Conservation (phyloP, 495 filamentous ascomycete genomes). For the Podospora sp. region DNA sequence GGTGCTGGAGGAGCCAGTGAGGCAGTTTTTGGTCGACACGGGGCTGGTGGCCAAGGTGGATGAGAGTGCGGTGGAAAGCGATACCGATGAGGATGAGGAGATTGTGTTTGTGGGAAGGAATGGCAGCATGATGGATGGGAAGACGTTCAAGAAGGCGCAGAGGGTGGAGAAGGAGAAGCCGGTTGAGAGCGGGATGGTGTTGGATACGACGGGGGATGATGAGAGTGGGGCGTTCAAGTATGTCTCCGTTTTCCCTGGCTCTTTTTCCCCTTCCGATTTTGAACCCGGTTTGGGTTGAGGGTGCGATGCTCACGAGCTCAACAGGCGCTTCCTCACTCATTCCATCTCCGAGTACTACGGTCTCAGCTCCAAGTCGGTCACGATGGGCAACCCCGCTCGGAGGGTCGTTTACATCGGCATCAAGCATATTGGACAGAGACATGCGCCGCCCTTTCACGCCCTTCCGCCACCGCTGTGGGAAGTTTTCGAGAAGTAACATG, state of each 20-base stretch:
- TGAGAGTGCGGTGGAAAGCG: constrained; percentile 35
- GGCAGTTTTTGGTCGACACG: constrained; percentile 44
- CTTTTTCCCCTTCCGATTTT: not conserved
- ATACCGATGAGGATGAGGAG: constrained; percentile 78
- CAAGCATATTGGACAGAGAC: constrained; percentile 45
- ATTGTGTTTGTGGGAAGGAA: constrained; percentile 89
- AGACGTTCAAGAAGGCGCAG: constrained; percentile 40
- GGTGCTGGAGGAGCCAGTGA: constrained; percentile 52
- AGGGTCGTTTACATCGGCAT: constrained; percentile 91
- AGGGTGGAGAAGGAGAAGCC: constrained; percentile 57
- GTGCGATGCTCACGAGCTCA: constrained; percentile 5
- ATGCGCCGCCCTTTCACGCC: constrained; percentile 10
- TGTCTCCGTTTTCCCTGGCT: constrained; percentile 37
- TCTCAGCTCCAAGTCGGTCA: constrained; percentile 79
- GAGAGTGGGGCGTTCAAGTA: constrained; percentile 80
- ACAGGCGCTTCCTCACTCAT: constrained; percentile 90
- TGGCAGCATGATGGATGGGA: constrained; percentile 69
- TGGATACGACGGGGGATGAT: constrained; percentile 74
- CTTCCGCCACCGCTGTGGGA: constrained; percentile 39
- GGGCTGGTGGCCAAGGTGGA: constrained; percentile 31
- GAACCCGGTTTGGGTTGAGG: not conserved
- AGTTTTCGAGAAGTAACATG: constrained; percentile 31
- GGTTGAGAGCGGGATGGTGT: constrained; percentile 72
- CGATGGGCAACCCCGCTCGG: constrained; percentile 71
- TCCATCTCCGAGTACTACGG: constrained; percentile 92